Evolutionary conservation across 306 rosid species (phyloP), one percentile per base, ranked within the genome.

Genomic region (Gynostemma pentaphyllum): DNA sequence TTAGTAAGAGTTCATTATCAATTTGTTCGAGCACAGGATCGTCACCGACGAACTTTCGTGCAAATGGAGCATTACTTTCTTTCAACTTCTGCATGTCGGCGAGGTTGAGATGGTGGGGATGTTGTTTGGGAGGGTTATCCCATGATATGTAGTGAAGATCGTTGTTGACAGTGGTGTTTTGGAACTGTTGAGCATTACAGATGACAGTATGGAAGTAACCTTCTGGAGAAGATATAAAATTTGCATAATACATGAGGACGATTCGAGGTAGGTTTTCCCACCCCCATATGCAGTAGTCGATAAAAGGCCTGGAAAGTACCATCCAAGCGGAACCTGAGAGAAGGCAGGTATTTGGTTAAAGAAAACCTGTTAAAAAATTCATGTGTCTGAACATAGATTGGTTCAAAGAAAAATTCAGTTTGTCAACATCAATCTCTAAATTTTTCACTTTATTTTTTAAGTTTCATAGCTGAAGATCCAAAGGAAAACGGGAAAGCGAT

Each of bases 61-160:
- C 97, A 59, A 94, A 94, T 45, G 99, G 99, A 44, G 95, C 95
- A 12, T 86, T 89, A 68, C 99, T 94, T 50, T 76, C 34, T 5
- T 84, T 66, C 94, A 94, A 86, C 54, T 24, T 74, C 64, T 70
- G 73, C 94, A 94, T 79, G 73, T 94, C 95, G 2, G 50, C 70
- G 42, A 70, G 19, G 19, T 72, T 83, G 64, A 94, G 99, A 79
- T 88, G 81, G 81, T 88, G 99, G 39, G 99, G 99, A 62, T 94
- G 99, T 69, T 94, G 99, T 81, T 94, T 94, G 45, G 99, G 99
- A 78, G 99, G 99, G 68, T 94, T 94, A 72, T 94, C 99, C 99
- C 99, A 94, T 4, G 99, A 64, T 71, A 94, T 94, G 79, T 72
- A 94, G 78, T 94, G 99, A 48, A 94, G 94, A 63, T 94, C 99